Evolutionary conservation across 2,329 filamentous ascomycete species (phyloP).

Genomic region (Fusarium proliferatum): DNA sequence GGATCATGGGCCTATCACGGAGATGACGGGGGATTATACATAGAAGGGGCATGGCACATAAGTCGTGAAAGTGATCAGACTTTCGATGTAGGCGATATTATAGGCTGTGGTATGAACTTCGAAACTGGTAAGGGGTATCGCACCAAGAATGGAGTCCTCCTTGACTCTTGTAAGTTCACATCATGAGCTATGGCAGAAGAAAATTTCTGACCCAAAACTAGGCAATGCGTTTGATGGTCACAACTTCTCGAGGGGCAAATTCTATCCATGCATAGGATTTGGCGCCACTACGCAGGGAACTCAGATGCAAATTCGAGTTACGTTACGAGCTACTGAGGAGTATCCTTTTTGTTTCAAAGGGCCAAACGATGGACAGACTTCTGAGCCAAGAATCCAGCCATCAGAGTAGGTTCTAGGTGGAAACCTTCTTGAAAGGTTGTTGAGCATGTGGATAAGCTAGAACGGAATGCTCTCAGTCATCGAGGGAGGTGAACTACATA

Average conservation of each 20-base stretch:
- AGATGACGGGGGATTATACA: neutral
- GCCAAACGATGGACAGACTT: neutral
- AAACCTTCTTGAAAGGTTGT: neutral
- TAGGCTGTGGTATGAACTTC: neutral
- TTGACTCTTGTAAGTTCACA: neutral
- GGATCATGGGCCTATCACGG: neutral
- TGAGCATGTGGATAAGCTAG: neutral
- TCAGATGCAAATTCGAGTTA: neutral
- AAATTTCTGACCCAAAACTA: neutral
- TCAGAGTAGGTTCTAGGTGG: neutral
- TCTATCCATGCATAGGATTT: neutral
- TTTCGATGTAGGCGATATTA: neutral
- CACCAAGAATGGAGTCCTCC: neutral
- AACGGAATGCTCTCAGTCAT: neutral
- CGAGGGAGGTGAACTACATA: too few relatives aligned
- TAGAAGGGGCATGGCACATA: accelerated
- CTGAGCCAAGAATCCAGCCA: neutral
- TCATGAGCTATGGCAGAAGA: too few relatives aligned
- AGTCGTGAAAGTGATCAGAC: neutral
- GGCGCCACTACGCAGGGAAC: too few relatives aligned
- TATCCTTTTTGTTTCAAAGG: neutral
- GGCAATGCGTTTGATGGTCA: neutral
- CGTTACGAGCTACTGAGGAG: neutral
- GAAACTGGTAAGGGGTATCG: neutral
- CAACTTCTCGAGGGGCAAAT: neutral